phyloP scores from a whole-genome alignment of 768 basidiomycete species.

The Mycena galericulata region DNA sequence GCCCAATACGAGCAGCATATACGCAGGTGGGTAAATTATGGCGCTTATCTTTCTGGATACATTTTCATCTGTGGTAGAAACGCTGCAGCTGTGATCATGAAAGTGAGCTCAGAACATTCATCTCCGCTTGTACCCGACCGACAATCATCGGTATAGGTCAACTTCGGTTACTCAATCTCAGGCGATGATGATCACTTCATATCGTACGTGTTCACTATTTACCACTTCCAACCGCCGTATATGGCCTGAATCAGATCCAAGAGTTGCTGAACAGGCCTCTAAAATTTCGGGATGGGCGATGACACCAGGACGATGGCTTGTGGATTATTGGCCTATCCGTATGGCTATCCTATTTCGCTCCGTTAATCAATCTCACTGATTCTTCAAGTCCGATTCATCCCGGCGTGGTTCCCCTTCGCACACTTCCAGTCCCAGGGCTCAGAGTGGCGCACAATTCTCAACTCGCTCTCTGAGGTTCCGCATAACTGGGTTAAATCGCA shows the following conservation, averaged over 20 bases:
- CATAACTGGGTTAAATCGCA: slow-evolving; percentile 60
- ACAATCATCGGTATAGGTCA: slow-evolving; percentile 24
- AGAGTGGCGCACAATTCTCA: slow-evolving; percentile 52
- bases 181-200: slow-evolving; percentile 52
- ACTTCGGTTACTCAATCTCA: slow-evolving; percentile 54
- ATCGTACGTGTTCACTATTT: background rate
- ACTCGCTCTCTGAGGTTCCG: slow-evolving; percentile 51
- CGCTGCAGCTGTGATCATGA: slow-evolving; percentile 55
- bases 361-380: background rate
- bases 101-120: slow-evolving; percentile 40
- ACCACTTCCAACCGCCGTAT: background rate
- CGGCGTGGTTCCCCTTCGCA: slow-evolving; percentile 62
- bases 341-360: slow-evolving; percentile 17
- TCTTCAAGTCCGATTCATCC: slow-evolving; percentile 60
- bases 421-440: slow-evolving; percentile 60
- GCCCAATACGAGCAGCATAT: slow-evolving; percentile 50
- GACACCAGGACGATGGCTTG: slow-evolving; percentile 57
- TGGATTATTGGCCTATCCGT: slow-evolving; percentile 57
- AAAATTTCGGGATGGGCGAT: slow-evolving; percentile 55
- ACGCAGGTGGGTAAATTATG: slow-evolving; percentile 45
- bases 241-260: background rate
- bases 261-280: slow-evolving; percentile 52
- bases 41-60: too few species aligned
- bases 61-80: slow-evolving; percentile 43
- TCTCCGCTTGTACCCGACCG: background rate